Evolutionary conservation across 192 early-diverging fungal species (phyloP).

Genomic region (Dispira parvispora): DNA sequence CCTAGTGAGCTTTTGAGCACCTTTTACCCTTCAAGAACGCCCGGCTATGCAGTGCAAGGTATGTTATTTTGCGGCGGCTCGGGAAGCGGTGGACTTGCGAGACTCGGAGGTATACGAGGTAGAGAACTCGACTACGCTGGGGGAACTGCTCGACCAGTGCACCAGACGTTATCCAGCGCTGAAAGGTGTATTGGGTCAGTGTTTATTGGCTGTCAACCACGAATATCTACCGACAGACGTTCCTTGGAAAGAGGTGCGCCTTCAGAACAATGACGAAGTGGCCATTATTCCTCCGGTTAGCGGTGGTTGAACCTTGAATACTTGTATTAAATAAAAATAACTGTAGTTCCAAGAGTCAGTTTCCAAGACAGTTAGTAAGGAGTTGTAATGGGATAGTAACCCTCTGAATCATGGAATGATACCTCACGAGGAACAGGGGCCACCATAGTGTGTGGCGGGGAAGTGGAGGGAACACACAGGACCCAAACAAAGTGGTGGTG

Average conservation of each 20-base stretch:
- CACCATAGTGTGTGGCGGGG: no score
- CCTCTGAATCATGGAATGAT: no score
- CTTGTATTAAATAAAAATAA: not conserved
- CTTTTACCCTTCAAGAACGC: no score
- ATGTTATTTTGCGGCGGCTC: not conserved
- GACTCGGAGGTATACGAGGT: not conserved
- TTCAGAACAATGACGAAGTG: not conserved
- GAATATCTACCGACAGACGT: not conserved
- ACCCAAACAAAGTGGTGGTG: no score
- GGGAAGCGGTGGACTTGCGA: not conserved
- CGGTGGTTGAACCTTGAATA: not conserved
- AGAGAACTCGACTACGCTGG: not conserved
- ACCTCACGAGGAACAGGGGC: no score
- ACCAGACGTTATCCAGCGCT: not conserved
- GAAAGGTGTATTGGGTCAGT: not conserved
- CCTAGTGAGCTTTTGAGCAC: no score
- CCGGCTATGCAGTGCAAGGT: not conserved
- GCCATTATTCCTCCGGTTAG: conserved; percentile 4
- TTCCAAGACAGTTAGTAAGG: no score
- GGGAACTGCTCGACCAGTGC: not conserved
- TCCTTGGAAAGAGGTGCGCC: no score
- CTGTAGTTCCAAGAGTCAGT: no score
- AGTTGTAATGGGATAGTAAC: no score
- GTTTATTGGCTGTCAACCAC: not conserved
- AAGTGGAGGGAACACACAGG: no score